These are phyloP conservation scores for Neopestalotiopsis clavispora DNA, from an alignment of 2,329 filamentous ascomycete species.

Conservation along the genomic window DNA sequence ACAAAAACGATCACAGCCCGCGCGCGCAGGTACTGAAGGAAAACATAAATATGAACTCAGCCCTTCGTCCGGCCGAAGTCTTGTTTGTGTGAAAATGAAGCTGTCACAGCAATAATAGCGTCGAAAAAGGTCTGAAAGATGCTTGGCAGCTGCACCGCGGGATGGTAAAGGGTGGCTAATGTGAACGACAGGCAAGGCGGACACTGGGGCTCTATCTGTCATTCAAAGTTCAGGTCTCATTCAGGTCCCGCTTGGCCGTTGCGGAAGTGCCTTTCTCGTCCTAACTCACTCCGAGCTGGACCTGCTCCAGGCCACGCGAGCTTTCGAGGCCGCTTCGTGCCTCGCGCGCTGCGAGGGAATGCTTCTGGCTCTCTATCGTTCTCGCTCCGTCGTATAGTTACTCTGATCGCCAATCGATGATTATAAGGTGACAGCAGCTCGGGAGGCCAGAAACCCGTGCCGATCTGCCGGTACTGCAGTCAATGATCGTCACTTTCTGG, in stretches of 20 bases:
- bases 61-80: not conserved
- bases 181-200: not conserved
- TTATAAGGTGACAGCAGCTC: not conserved
- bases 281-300: not conserved
- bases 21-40: not conserved
- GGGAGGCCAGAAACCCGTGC: not conserved
- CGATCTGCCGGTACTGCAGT: not conserved
- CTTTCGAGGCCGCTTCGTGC: not conserved
- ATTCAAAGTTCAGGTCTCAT: not conserved
- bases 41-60: not conserved
- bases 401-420: not conserved
- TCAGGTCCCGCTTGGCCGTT: not conserved
- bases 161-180: not conserved
- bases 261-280: not conserved
- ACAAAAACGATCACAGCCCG: not conserved
- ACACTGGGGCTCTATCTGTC: not conserved
- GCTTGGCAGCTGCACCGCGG: not conserved
- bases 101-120: conserved; percentile 8
- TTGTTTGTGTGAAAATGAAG: not conserved
- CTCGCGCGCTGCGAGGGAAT: not conserved
- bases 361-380: not conserved
- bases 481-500: not conserved
- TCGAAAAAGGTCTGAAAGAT: not conserved
- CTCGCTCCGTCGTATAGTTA: not conserved
- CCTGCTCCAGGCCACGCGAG: not conserved